Percentiles rank a stretch among this genome's conserved stretches.
Evolutionary conservation across 2,329 filamentous ascomycete genomes (phyloP).

Genomic region (Beauveria scarabaeidicola): DNA sequence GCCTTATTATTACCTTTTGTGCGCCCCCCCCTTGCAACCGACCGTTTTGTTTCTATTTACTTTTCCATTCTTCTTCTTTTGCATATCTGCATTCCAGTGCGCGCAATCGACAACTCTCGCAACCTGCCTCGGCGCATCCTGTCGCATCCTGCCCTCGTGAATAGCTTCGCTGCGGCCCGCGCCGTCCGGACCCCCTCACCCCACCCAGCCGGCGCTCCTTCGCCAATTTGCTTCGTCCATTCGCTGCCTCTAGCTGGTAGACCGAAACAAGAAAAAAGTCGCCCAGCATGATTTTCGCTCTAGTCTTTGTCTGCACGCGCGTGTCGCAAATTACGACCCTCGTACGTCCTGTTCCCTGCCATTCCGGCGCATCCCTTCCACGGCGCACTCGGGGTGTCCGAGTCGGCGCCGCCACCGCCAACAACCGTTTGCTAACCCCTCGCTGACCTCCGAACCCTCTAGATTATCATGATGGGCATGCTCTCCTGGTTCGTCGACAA

Average conservation of each 20-base stretch:
- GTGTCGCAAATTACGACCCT: constrained; percentile 54
- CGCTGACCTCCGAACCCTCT: constrained; percentile 6
- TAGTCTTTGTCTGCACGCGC: constrained; percentile 56
- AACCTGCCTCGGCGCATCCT: background rate
- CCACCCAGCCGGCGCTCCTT: background rate
- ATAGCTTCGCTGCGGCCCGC: constrained; percentile 2
- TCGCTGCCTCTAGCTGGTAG: background rate
- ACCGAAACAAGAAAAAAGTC: background rate
- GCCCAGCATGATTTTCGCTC: constrained; percentile 50
- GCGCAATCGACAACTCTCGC: background rate
- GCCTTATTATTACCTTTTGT: background rate
- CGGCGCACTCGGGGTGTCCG: too few species aligned
- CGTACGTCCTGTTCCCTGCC: constrained; percentile 20
- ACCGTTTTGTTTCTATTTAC: background rate
- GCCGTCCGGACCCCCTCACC: background rate
- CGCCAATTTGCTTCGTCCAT: too few species aligned
- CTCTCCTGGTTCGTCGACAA: constrained; percentile 57
- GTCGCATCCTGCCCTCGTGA: background rate
- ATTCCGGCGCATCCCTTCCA: background rate
- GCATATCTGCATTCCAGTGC: background rate
- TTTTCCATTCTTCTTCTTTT: background rate
- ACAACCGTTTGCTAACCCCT: background rate
- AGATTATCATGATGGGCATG: constrained; percentile 61
- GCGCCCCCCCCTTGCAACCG: background rate
- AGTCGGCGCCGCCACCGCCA: background rate